These are phyloP conservation scores for Phaeoacremonium minimum DNA, from an alignment of 2,329 filamentous ascomycete species.

Conservation along the genomic window DNA sequence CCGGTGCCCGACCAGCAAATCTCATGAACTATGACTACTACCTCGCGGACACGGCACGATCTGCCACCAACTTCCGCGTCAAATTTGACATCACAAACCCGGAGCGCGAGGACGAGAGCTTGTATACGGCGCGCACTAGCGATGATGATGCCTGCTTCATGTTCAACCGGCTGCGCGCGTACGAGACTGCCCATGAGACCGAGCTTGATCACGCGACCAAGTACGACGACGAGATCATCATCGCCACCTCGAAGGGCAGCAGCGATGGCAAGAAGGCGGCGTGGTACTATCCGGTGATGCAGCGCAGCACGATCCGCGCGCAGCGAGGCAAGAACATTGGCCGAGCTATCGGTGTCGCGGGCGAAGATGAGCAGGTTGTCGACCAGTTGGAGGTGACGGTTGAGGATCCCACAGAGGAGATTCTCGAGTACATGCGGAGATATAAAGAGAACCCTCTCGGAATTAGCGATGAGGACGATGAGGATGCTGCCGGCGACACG, in stretches of 20 bases:
- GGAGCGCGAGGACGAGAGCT: constrained; percentile 45
- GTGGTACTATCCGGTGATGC: constrained; percentile 67
- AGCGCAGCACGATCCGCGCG: constrained; percentile 57
- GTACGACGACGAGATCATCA: constrained; percentile 60
- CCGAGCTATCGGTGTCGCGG: constrained; percentile 41
- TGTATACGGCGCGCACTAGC: constrained; percentile 49
- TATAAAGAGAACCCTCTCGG: constrained; percentile 51
- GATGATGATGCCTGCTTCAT: constrained; percentile 47
- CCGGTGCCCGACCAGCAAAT: constrained; percentile 51
- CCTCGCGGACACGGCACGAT: constrained; percentile 43
- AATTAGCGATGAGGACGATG: constrained; percentile 32
- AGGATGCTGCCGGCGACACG: constrained; percentile 20
- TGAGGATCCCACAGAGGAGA: constrained; percentile 50
- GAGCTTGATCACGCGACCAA: constrained; percentile 54
- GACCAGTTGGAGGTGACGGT: constrained; percentile 54
- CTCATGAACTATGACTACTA: constrained; percentile 66
- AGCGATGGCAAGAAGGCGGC: constrained; percentile 50
- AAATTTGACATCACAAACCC: constrained; percentile 57
- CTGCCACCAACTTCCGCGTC: constrained; percentile 52
- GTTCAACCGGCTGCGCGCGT: constrained; percentile 58
- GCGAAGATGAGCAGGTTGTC: constrained; percentile 46
- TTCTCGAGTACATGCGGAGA: constrained; percentile 43
- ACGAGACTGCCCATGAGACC: constrained; percentile 58
- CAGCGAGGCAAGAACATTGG: constrained; percentile 62
- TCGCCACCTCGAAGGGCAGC: constrained; percentile 43